Evolutionary conservation across 805 yeast genomes (phyloP).

Genomic region (Spathaspora boniae): DNA sequence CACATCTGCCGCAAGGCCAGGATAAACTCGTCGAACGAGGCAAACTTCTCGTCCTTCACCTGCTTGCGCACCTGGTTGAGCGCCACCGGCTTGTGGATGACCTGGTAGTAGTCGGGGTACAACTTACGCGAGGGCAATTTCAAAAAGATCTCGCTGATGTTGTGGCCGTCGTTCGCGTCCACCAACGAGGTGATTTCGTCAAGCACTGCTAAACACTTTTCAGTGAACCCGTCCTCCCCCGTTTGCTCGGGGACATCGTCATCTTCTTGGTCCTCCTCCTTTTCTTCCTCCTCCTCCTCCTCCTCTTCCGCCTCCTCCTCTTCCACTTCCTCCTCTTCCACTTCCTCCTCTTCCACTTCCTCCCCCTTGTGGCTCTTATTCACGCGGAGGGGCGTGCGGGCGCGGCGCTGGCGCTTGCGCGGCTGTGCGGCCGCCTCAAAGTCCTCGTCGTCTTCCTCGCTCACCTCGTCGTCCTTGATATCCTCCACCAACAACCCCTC

Average conservation of each 20-base stretch:
- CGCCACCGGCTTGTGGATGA: slow-evolving; percentile 60
- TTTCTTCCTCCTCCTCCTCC: slow-evolving; percentile 1
- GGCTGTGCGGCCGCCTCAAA: slow-evolving; percentile 9
- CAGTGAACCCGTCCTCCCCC: slow-evolving; percentile 15
- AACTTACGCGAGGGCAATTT: slow-evolving; percentile 67
- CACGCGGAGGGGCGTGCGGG: slow-evolving; percentile 15
- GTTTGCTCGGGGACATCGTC: slow-evolving; percentile 2
- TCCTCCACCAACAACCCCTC: slow-evolving; percentile 22
- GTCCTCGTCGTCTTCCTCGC: slow-evolving; percentile 20
- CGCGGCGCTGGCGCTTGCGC: slow-evolving; percentile 17
- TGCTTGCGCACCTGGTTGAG: slow-evolving; percentile 51
- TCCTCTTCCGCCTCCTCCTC: slow-evolving; percentile 20
- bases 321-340: slow-evolving; percentile 19
- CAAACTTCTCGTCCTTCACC: slow-evolving; percentile 36
- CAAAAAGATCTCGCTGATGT: slow-evolving; percentile 45
- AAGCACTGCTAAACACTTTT: slow-evolving; percentile 35
- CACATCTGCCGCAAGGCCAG: slow-evolving; percentile 66
- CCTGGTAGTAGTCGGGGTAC: slow-evolving; percentile 82
- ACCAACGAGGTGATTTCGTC: slow-evolving; percentile 38
- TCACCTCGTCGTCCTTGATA: slow-evolving; percentile 22
- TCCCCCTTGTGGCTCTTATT: too few relatives aligned
- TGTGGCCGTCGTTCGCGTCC: slow-evolving; percentile 42
- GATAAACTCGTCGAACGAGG: slow-evolving; percentile 44
- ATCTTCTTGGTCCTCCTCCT: slow-evolving; percentile 12
- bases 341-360: slow-evolving; percentile 18